phyloP scores from a whole-genome alignment of 345 rosid genomes.

The Populus tremula region DNA sequence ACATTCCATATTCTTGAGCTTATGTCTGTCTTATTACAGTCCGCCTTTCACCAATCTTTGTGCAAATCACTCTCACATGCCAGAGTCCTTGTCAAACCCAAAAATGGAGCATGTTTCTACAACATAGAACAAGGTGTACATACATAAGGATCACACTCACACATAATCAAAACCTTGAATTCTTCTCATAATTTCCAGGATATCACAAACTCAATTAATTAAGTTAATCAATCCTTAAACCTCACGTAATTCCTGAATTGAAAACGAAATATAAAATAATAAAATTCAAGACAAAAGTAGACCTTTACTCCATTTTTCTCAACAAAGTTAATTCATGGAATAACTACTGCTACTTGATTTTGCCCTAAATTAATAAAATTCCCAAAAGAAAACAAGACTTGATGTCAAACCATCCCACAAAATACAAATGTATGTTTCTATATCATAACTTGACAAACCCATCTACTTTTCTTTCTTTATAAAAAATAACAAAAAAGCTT shows the following conservation, averaged over 20 bases:
- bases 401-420: not conserved
- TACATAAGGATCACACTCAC: not conserved
- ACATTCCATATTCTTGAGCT: not conserved
- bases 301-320: not conserved
- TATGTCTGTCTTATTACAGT: not conserved
- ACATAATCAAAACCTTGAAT: not conserved
- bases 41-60: not conserved
- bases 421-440: not conserved
- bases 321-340: not conserved
- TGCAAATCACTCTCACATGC: not conserved
- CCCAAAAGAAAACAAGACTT: not conserved
- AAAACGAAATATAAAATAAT: too few species aligned
- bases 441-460: not conserved
- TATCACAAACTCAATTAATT: not conserved
- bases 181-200: not conserved
- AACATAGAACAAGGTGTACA: not conserved
- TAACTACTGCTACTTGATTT: not conserved
- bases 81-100: not conserved
- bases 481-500: too few species aligned
- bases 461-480: not conserved
- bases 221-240: not conserved
- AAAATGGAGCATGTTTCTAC: not conserved
- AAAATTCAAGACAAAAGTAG: not conserved
- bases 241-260: not conserved
- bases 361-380: not conserved